These are phyloP conservation scores for Boletus subparvulus DNA, from an alignment of 768 basidiomycete genomes.

Conservation along the genomic window DNA sequence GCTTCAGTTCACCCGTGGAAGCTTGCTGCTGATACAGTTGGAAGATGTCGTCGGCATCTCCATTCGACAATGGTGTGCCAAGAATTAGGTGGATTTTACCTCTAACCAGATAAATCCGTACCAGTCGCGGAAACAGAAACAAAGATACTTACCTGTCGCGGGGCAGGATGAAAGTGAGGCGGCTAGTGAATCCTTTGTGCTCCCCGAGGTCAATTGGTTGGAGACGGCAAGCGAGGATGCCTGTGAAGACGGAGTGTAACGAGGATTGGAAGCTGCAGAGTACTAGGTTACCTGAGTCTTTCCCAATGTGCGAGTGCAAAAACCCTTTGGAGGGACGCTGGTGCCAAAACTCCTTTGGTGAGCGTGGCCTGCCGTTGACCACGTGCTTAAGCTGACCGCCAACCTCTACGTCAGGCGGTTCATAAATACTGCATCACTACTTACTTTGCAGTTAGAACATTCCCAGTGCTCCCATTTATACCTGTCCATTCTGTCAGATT, in stretches of 20 bases:
- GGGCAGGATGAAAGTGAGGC: conserved; percentile 54
- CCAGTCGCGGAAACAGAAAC: background rate
- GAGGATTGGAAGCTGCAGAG: background rate
- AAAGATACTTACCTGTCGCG: conserved; percentile 37
- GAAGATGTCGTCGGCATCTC: conserved; percentile 56
- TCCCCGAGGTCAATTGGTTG: conserved; percentile 22
- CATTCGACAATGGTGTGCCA: conserved; percentile 38
- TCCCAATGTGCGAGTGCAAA: conserved; percentile 29
- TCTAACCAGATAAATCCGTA: conserved; percentile 25
- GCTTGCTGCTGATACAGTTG: conserved; percentile 67
- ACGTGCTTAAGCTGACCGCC: conserved; percentile 14
- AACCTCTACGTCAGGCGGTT: background rate
- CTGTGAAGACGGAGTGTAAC: conserved; percentile 9
- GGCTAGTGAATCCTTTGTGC: conserved; percentile 24
- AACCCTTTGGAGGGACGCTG: conserved; percentile 27
- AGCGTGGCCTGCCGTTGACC: conserved; percentile 23
- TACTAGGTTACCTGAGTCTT: conserved; percentile 27
- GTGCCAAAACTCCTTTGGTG: conserved; percentile 40
- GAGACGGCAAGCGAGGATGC: conserved; percentile 15
- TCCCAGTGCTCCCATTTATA: conserved; percentile 76
- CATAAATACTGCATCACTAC: conserved; percentile 1
- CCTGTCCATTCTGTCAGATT: conserved; percentile 36
- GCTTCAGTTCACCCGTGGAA: conserved; percentile 49
- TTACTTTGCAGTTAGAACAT: conserved; percentile 61
- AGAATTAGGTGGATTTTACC: conserved; percentile 63